phyloP scores from a whole-genome alignment of 2,329 filamentous ascomycete genomes.

The Fusarium miscanthi region DNA sequence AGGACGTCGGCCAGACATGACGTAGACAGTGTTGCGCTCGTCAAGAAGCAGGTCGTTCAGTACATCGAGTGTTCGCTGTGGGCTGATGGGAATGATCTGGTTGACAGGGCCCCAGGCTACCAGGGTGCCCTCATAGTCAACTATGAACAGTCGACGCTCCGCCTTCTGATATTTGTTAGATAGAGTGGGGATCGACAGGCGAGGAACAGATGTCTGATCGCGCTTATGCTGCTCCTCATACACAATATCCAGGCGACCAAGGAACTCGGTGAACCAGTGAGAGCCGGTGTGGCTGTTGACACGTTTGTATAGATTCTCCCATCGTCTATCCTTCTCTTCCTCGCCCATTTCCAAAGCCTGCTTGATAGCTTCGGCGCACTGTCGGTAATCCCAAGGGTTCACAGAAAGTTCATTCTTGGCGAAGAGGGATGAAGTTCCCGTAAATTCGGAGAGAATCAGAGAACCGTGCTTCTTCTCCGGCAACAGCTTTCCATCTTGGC shows the following conservation, averaged over 20 bases:
- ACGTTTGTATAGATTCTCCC: conserved; percentile 76
- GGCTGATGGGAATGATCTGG: conserved; percentile 86
- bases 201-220: conserved; percentile 86
- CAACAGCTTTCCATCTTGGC: conserved; percentile 82
- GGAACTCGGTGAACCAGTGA: conserved; percentile 85
- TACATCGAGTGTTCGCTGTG: conserved; percentile 83
- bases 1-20: conserved; percentile 90
- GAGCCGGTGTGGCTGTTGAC: conserved; percentile 86
- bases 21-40: conserved; percentile 85
- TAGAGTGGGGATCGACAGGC: conserved; percentile 77
- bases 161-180: conserved; percentile 73
- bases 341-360: conserved; percentile 82
- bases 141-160: conserved; percentile 80
- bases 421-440: conserved; percentile 89
- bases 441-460: conserved; percentile 94
- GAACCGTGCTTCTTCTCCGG: conserved; percentile 84
- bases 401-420: conserved; percentile 82
- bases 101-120: conserved; percentile 87
- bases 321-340: conserved; percentile 79
- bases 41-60: conserved; percentile 85
- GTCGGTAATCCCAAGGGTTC: conserved; percentile 95
- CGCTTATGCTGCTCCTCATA: conserved; percentile 87
- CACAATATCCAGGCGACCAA: conserved; percentile 75
- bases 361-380: conserved; percentile 88
- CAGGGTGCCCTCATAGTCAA: conserved; percentile 94